Base-by-base conservation (phyloP, 1,284 basidiomycete species). In the Singerocomus inundabilis region DNA sequence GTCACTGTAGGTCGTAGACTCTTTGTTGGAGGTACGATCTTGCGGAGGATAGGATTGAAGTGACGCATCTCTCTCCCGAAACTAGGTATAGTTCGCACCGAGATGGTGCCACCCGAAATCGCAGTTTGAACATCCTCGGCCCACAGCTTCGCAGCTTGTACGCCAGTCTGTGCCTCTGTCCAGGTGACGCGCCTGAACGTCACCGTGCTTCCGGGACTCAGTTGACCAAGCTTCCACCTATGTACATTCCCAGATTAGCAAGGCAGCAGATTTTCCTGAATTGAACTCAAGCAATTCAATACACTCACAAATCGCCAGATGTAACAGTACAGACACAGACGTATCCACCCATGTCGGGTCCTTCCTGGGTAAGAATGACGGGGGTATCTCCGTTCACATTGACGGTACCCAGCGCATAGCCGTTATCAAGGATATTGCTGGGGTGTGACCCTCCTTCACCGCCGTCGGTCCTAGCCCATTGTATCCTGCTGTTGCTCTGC, bases 361-460 rank as follows among this genome's bases (percentile, higher is more conserved):
- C 81, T 58, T 85, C 85, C 28, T 76, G 73, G 1, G 78, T 77
- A 36, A 88, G 66, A 24, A 87, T 78, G 3, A 88, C 84, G 0
- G 87, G 84, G 0, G 84, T 85, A 59, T 89, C 85, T 3, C 86
- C 87, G 57, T 88, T 88, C 56, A 86, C 56, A 55, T 84, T 83
- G 54, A 88, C 63, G 1, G 79, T 75, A 5, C 82, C 83, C 21
- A 73, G 68, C 0, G 79, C 76, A 59, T 88, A 88, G 2, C 79
- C 82, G 51, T 85, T 83, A 56, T 88, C 85, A 18, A 85, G 74
- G 42, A 88, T 81, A 57, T 88, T 88, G 34, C 78, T 81, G 0
- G 85, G 85, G 63, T 89, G 87, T 11, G 80, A 79, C 0, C 86
- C 86, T 7, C 86, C 86, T 59, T 87, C 80, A 0, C 85, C 85